Conservation (phyloP, 768 basidiomycete species). For the Cystofilobasidium ferigula region DNA sequence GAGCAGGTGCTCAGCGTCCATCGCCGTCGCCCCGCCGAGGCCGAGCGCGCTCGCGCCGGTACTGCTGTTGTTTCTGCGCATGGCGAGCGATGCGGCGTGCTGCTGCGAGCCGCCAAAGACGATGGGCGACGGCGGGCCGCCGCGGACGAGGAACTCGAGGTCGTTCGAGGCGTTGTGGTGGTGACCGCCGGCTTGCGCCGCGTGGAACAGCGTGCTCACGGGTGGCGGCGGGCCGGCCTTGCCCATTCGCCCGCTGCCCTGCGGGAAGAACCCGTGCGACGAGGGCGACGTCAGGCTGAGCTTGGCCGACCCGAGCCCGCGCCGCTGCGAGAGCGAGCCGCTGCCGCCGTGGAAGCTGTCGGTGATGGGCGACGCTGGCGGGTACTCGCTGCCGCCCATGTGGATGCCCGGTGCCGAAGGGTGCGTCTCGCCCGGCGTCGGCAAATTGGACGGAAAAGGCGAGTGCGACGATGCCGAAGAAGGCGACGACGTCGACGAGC, state of each 20-base stretch:
- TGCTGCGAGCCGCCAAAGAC: not conserved
- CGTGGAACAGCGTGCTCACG: not conserved
- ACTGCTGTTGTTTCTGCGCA: not conserved
- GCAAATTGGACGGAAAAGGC: slow-evolving; percentile 11
- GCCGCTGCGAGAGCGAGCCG: not conserved
- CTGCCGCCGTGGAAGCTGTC: not conserved
- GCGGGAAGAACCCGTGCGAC: not conserved
- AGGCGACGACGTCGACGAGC: slow-evolving; percentile 15
- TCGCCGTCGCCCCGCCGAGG: not conserved
- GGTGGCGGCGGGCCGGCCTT: not conserved
- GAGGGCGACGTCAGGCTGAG: not conserved
- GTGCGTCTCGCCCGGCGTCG: not conserved
- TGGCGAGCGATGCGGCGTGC: not conserved
- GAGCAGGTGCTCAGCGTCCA: not conserved
- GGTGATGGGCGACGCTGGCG: not conserved
- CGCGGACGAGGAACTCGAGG: slow-evolving; percentile 13
- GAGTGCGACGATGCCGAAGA: slow-evolving; percentile 16
- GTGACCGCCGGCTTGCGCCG: not conserved
- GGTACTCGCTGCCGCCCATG: not conserved
- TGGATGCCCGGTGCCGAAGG: not conserved
- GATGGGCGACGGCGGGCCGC: slow-evolving; percentile 9
- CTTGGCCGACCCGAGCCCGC: slow-evolving; percentile 2
- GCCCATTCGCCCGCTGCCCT: not conserved
- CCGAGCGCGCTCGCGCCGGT: not conserved
- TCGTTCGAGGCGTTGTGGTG: not conserved